Evolutionary conservation across 2,329 filamentous ascomycete species (phyloP), one percentile per base, ranked within the genome.

Genomic region (Penicillium sp.): DNA sequence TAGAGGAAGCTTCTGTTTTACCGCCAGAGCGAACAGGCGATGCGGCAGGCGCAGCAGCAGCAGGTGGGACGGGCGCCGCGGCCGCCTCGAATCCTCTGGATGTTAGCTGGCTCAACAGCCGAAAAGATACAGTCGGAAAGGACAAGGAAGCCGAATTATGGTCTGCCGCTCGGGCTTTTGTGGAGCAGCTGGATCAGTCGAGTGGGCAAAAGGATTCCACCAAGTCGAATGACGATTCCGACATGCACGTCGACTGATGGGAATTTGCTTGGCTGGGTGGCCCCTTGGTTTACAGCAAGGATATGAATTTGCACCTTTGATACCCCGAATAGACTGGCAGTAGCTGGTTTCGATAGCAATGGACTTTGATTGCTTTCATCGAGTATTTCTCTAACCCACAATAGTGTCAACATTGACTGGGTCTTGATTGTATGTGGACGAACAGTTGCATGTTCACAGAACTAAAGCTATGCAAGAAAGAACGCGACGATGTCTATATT

Each of bases 91-190:
- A 63, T 75, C 82, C 31, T 72, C 74, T 96, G 43, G 90, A 96
- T 63, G 84, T 94, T 11, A 90, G 90, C 26, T 91, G 87, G 81
- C 70, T 97, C 59, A 97, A 96, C 64, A 90, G 87, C 60, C 79
- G 88, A 47, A 88, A 87, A 51, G 85, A 87, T 53, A 85, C 85
- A 52, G 86, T 94, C 18, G 87, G 87, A 46, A 80, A 84, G 59
- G 85, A 88, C 53, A 93, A 91, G 77, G 89, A 94, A 63, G 80
- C 80, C 1, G 88, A 96, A 69, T 71, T 95, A 36, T 85, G 91
- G 81, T 76, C 74, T 27, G 77, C 79, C 55, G 77, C 80, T 32
- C 78, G 74, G 57, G 69, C 68, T 37, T 76, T 85, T 51, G 63
- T 86, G 32, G 75, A 74, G 51, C 61, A 62, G 20, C 44, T 74